phyloP scores from a whole-genome alignment of 805 yeast genomes.

The Alloascoidea hylecoeti region DNA sequence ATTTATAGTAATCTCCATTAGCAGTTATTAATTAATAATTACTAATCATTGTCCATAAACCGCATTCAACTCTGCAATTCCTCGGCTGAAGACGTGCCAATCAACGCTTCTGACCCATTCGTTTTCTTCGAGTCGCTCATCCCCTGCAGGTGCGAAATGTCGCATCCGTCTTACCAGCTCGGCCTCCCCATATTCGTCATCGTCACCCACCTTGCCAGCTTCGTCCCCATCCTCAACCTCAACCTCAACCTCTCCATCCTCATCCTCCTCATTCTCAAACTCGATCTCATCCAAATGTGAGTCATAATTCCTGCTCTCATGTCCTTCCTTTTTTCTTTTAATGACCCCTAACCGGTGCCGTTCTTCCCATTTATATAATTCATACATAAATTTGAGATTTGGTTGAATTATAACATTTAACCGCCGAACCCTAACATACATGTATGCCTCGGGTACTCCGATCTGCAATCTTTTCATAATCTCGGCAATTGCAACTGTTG shows the following conservation, averaged over 20 bases:
- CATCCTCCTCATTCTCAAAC: neutral
- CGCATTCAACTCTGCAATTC: too few relatives aligned
- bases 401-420: conserved; percentile 76
- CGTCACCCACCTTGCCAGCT: too few relatives aligned
- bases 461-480: conserved; percentile 55
- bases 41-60: too few relatives aligned
- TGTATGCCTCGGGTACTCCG: conserved; percentile 50
- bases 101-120: conserved; percentile 42
- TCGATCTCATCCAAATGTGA: too few relatives aligned
- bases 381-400: conserved; percentile 66
- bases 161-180: too few relatives aligned
- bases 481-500: conserved; percentile 76
- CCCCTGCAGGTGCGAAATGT: conserved; percentile 1
- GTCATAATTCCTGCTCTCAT: neutral
- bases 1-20: too few relatives aligned
- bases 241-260: too few relatives aligned
- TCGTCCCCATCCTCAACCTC: neutral
- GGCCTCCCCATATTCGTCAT: too few relatives aligned
- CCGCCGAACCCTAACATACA: conserved; percentile 62
- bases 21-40: too few relatives aligned
- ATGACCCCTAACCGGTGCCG: neutral
- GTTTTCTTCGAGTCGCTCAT: too few relatives aligned
- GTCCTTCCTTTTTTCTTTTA: neutral
- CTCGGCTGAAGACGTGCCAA: conserved; percentile 63
- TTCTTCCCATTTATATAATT: conserved; percentile 47